phyloP scores from a whole-genome alignment of 345 rosid species.

The Acer yangbiense region DNA sequence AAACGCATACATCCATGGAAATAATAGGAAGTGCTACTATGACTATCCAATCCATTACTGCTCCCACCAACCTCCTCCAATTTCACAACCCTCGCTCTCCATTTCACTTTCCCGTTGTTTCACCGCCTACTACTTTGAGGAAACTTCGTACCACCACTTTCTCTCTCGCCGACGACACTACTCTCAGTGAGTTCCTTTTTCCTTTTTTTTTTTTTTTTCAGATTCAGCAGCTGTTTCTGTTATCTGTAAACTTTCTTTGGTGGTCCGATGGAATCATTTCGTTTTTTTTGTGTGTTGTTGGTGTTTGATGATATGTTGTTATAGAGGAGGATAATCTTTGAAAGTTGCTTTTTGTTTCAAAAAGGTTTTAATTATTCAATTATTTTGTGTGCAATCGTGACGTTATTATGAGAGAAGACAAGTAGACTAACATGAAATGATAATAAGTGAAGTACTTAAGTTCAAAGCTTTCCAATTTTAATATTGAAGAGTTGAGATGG shows the following conservation, averaged over 20 bases:
- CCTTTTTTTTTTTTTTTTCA: background rate
- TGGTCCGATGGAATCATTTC: too few relatives aligned
- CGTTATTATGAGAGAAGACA: background rate
- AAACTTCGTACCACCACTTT: constrained; percentile 21
- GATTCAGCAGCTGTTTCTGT: too few relatives aligned
- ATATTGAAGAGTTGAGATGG: too few relatives aligned
- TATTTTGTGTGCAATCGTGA: background rate
- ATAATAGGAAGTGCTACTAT: constrained; percentile 26
- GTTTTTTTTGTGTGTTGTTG: background rate
- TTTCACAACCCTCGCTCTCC: constrained; percentile 19
- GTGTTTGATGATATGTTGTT: background rate
- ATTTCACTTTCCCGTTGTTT: background rate
- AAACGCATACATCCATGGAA: constrained; percentile 34
- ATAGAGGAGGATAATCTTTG: background rate
- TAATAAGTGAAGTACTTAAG: background rate
- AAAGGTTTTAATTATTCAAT: background rate
- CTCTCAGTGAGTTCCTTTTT: constrained; percentile 31
- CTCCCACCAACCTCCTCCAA: constrained; percentile 18
- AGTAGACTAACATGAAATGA: background rate
- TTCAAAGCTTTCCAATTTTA: background rate
- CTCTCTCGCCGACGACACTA: constrained; percentile 35
- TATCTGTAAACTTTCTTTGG: too few relatives aligned
- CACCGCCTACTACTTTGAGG: constrained; percentile 10
- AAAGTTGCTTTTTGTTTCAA: background rate
- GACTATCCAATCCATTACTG: background rate